Conservation (phyloP, 192 early-diverging fungal genomes). For the Glomus cerebriforme region DNA sequence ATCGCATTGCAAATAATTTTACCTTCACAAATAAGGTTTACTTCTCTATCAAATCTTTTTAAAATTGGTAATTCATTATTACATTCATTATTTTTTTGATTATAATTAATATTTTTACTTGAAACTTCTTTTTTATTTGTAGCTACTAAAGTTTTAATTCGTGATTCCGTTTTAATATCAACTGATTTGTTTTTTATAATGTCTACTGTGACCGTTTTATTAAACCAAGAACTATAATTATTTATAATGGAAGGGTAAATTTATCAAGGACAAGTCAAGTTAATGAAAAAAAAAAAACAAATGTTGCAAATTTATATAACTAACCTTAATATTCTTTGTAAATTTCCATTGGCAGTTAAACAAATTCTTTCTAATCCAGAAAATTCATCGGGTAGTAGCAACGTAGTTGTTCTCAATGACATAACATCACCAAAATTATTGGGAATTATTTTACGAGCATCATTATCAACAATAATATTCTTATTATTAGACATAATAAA, state of each 20-base stretch:
- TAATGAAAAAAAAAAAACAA: no score
- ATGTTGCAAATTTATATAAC: not conserved
- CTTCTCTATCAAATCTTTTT: slow-evolving; percentile 44
- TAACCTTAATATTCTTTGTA: slow-evolving; percentile 50
- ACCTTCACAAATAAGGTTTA: slow-evolving; percentile 42
- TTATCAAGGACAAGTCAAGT: no score
- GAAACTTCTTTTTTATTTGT: not conserved
- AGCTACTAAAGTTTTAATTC: not conserved
- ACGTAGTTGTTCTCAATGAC: slow-evolving; percentile 34
- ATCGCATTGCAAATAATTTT: slow-evolving; percentile 48
- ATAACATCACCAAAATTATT: slow-evolving; percentile 52
- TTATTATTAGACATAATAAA: not conserved
- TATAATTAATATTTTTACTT: not conserved
- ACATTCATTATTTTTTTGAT: not conserved
- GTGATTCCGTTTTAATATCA: slow-evolving; percentile 12
- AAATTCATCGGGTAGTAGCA: slow-evolving; percentile 44
- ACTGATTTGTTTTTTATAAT: slow-evolving; percentile 41
- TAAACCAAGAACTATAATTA: slow-evolving; percentile 45
- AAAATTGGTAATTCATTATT: slow-evolving; percentile 29
- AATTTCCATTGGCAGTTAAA: slow-evolving; percentile 49
- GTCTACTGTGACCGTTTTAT: slow-evolving; percentile 36
- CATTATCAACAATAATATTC: not conserved
- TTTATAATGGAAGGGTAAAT: not conserved
- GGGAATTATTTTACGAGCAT: slow-evolving; percentile 39
- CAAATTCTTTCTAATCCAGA: slow-evolving; percentile 44